A percentile compares a stretch with the other conserved stretches of the same genome.
Evolutionary conservation across 2,329 filamentous ascomycete species (phyloP).

Genomic region (Pleomassaria siparia): DNA sequence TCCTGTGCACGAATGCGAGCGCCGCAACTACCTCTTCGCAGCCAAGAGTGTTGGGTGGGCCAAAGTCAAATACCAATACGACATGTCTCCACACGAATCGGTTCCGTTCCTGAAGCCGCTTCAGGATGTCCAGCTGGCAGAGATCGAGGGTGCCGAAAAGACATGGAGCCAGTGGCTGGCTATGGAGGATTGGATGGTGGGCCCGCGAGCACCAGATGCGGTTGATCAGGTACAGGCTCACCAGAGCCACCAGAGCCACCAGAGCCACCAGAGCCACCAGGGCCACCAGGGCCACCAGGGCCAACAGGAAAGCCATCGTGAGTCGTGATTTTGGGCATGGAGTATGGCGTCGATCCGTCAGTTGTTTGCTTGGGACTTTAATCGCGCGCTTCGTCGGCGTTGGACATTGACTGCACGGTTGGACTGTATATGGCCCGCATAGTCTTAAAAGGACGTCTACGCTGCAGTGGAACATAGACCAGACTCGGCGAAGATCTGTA

Average conservation of each 20-base stretch:
- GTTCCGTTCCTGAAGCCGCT: conserved; percentile 86
- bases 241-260: too few relatives aligned
- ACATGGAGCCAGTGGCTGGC: conserved; percentile 94
- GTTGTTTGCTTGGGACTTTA: conserved; percentile 11
- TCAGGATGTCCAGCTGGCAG: conserved; percentile 72
- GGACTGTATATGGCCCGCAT: neutral
- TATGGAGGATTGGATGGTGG: conserved; percentile 99
- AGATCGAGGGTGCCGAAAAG: conserved; percentile 79
- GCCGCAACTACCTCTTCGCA: conserved; percentile 92
- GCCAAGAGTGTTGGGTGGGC: conserved; percentile 92
- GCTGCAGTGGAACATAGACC: neutral
- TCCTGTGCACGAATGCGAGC: conserved; percentile 81
- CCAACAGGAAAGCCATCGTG: conserved; percentile 8
- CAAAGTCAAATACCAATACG: conserved; percentile 85
- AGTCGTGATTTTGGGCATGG: conserved; percentile 18
- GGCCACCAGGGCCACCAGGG: too few relatives aligned
- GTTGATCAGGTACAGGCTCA: conserved; percentile 28
- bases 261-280: too few relatives aligned
- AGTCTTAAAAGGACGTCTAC: neutral
- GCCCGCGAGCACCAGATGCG: conserved; percentile 67
- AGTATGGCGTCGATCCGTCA: conserved; percentile 25
- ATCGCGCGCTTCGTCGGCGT: conserved; percentile 12
- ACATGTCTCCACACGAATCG: conserved; percentile 79
- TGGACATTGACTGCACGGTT: conserved; percentile 3
- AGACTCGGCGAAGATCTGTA: neutral